Evolutionary conservation across 768 basidiomycete species (phyloP).

Genomic region (Rhizopogon rudus): DNA sequence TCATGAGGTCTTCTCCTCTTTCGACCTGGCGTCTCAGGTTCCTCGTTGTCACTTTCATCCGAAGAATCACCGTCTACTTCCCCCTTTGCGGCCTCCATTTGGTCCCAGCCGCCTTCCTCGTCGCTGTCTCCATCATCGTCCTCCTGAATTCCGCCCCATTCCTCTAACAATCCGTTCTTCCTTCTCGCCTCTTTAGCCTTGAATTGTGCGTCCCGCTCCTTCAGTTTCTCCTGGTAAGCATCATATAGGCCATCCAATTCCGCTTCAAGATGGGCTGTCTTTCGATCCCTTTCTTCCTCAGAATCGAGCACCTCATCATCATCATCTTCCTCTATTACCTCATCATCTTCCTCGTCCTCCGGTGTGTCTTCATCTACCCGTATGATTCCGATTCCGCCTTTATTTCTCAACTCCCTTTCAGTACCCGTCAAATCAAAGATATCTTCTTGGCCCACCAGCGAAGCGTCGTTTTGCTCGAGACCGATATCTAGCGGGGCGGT

Average conservation of each 20-base stretch:
- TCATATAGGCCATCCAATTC: slow-evolving; percentile 89
- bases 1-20: slow-evolving; percentile 39
- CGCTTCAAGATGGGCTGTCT: slow-evolving; percentile 63
- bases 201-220: slow-evolving; percentile 84
- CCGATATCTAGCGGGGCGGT: slow-evolving; percentile 96
- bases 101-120: slow-evolving; percentile 67
- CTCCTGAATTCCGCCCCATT: slow-evolving; percentile 72
- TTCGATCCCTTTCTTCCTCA: slow-evolving; percentile 68
- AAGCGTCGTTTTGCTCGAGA: slow-evolving; percentile 72
- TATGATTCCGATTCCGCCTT: slow-evolving; percentile 33
- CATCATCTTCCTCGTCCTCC: slow-evolving; percentile 39
- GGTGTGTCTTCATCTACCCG: slow-evolving; percentile 38
- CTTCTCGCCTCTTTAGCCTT: slow-evolving; percentile 74
- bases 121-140: slow-evolving; percentile 35
- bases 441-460: slow-evolving; percentile 76
- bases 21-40: slow-evolving; percentile 18
- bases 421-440: slow-evolving; percentile 79
- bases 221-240: slow-evolving; percentile 72
- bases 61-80: slow-evolving; percentile 42
- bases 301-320: slow-evolving; percentile 47
- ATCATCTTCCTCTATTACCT: slow-evolving; percentile 20
- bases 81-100: slow-evolving; percentile 52
- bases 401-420: slow-evolving; percentile 40
- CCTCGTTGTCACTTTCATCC: slow-evolving; percentile 45
- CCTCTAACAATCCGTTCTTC: slow-evolving; percentile 69